These are phyloP conservation scores for Cornus kousa DNA, from an alignment of 148 eudicot species.

Conservation along the genomic window DNA sequence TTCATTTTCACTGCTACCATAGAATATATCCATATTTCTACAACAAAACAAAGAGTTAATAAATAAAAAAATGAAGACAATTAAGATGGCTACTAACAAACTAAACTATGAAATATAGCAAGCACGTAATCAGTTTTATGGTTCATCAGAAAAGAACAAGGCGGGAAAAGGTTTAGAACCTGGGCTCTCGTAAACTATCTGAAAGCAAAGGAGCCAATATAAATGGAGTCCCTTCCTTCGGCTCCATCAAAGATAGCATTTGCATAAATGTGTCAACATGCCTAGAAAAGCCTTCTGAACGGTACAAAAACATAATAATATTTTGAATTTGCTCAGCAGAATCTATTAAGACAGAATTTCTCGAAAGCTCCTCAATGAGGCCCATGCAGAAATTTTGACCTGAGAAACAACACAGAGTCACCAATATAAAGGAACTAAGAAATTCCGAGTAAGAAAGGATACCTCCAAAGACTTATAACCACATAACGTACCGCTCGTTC, in stretches of 20 bases:
- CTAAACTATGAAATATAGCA: not conserved
- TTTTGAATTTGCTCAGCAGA: conserved; percentile 20
- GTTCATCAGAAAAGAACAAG: not conserved
- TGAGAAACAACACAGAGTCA: conserved; percentile 1
- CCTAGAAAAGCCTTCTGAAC: conserved; percentile 9
- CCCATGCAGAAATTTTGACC: conserved; percentile 18
- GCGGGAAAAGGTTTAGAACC: not conserved
- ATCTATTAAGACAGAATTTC: not conserved
- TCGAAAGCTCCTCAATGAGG: conserved; percentile 9
- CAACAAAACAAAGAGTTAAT: not conserved
- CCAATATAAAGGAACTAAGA: not conserved
- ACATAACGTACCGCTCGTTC: conserved; percentile 7
- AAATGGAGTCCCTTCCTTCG: conserved; percentile 2
- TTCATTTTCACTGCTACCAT: not conserved
- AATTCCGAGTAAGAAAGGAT: not conserved
- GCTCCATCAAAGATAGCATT: conserved; percentile 6
- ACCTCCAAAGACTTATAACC: not conserved
- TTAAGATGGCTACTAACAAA: not conserved
- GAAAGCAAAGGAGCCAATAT: conserved; percentile 15
- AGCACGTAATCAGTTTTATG: not conserved
- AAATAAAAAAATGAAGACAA: not conserved
- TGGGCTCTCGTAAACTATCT: not conserved
- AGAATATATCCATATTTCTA: not conserved
- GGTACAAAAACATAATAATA: conserved; percentile 9
- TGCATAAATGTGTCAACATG: conserved; percentile 16